Conservation (phyloP, 2,329 filamentous ascomycete species). For the Pochonia chlamydosporia region DNA sequence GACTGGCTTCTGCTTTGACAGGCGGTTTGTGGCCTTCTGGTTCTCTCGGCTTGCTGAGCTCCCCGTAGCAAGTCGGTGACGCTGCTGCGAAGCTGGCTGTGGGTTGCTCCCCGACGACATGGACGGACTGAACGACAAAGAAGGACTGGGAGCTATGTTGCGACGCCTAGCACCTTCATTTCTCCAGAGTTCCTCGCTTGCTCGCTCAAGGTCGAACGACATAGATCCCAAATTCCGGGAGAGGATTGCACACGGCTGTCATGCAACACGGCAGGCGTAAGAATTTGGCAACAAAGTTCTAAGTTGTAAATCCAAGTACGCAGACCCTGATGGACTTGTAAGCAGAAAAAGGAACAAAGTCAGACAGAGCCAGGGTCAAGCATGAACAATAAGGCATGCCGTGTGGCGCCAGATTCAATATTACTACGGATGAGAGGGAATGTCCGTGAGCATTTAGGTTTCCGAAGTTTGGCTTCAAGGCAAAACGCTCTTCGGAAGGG, state of each 20-base stretch:
- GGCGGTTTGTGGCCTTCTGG: background rate
- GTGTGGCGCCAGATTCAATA: background rate
- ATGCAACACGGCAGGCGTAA: background rate
- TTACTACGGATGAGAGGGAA: background rate
- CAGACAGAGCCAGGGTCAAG: background rate
- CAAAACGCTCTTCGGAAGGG: background rate
- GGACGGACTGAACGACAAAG: background rate
- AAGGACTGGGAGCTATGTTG: background rate
- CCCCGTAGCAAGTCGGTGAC: background rate
- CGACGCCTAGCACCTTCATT: background rate
- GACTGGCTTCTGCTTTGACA: slow-evolving; percentile 3
- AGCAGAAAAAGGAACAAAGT: background rate
- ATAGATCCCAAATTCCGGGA: background rate
- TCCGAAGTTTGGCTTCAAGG: background rate
- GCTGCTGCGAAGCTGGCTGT: background rate
- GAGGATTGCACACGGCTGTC: background rate
- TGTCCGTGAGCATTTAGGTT: background rate
- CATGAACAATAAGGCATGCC: background rate
- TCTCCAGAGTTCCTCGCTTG: background rate
- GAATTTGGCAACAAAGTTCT: too few species aligned
- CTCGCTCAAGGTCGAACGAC: background rate
- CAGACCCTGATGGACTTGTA: background rate
- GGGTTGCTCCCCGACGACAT: background rate
- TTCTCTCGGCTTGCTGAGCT: background rate
- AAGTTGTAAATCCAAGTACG: too few species aligned